phyloP scores from a whole-genome alignment of 2,329 filamentous ascomycete species.

The Colletotrichum sp. region DNA sequence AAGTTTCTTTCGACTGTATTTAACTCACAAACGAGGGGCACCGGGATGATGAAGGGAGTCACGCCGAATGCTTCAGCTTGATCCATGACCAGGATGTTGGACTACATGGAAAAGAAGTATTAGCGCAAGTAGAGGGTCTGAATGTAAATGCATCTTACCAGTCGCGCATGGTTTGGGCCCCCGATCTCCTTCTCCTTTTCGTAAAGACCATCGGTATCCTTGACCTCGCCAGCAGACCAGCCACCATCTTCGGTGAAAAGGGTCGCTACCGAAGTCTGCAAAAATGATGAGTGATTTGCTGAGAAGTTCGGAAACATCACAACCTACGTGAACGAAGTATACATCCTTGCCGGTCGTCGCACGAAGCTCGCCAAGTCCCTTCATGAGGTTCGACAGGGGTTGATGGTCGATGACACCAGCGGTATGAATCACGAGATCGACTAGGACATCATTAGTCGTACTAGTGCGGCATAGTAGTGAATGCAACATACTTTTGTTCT shows the following conservation, averaged over 20 bases:
- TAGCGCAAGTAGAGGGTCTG: too few relatives aligned
- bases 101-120: constrained; percentile 20
- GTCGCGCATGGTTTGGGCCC: constrained; percentile 29
- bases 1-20: background rate
- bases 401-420: constrained; percentile 33
- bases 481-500: constrained; percentile 28
- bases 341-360: constrained; percentile 27
- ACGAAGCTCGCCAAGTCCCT: constrained; percentile 35
- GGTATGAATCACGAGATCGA: constrained; percentile 40
- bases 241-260: constrained; percentile 31
- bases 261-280: constrained; percentile 31
- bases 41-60: constrained; percentile 30
- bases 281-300: background rate
- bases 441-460: constrained; percentile 23
- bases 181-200: constrained; percentile 32
- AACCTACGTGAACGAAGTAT: constrained; percentile 29
- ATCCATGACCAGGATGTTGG: constrained; percentile 31
- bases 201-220: constrained; percentile 33
- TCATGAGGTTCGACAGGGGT: constrained; percentile 32
- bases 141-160: constrained; percentile 21
- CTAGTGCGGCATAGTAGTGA: background rate
- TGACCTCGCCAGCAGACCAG: constrained; percentile 34
- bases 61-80: constrained; percentile 31
- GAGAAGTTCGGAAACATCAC: background rate
- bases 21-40: constrained; percentile 32